phyloP scores from a whole-genome alignment of 306 rosid species.

The Medicago truncatula region MtrunA17r5.0-ANR NC_053048.1:49157501-49158000 shows the following conservation, averaged over 20 bases:
- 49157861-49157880: slow-evolving; percentile 64
- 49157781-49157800: too few relatives aligned
- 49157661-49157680: slow-evolving; percentile 66
- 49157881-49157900: slow-evolving; percentile 73
- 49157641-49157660: slow-evolving; percentile 62
- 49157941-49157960: slow-evolving; percentile 67
- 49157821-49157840: slow-evolving; percentile 36
- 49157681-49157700: not conserved
- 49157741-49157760: too few relatives aligned
- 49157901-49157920: slow-evolving; percentile 80
- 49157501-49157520: slow-evolving; percentile 38
- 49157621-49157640: slow-evolving; percentile 64
- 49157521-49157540: slow-evolving; percentile 30
- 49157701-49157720: too few relatives aligned
- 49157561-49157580: too few relatives aligned
- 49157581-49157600: slow-evolving; percentile 55
- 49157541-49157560: too few relatives aligned
- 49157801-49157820: not conserved
- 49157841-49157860: slow-evolving; percentile 70
- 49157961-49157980: slow-evolving; percentile 75
- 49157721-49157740: too few relatives aligned
- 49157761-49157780: too few relatives aligned
- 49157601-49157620: slow-evolving; percentile 71
- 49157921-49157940: slow-evolving; percentile 65
- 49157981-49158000: slow-evolving; percentile 72